These are phyloP conservation scores for Apophysomyces variabilis DNA, from an alignment of 371 early-diverging fungal genomes.

Conservation along the genomic window DNA sequence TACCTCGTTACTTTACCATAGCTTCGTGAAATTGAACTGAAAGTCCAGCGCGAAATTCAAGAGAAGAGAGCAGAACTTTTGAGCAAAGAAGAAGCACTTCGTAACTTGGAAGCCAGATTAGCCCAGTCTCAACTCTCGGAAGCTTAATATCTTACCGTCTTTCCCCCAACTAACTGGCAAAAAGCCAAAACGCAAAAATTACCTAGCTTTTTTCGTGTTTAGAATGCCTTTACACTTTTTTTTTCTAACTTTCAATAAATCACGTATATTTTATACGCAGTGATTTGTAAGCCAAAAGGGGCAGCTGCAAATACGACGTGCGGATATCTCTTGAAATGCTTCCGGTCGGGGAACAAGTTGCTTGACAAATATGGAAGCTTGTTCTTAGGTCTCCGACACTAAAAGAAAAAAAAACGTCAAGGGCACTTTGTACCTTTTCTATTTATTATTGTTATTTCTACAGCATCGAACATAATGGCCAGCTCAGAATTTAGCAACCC, in stretches of 20 bases:
- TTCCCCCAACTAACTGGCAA: background rate
- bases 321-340: background rate
- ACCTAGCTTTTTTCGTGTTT: slow-evolving; percentile 3
- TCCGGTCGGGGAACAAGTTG: slow-evolving; percentile 5
- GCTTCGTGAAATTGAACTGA: slow-evolving; percentile 63
- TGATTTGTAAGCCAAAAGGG: slow-evolving; percentile 3
- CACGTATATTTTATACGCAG: slow-evolving; percentile 17
- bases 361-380: background rate
- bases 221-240: slow-evolving; percentile 6
- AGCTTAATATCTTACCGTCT: slow-evolving; percentile 17
- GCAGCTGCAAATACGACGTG: no score
- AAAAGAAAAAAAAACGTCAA: background rate
- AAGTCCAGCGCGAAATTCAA: slow-evolving; percentile 64
- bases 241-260: slow-evolving; percentile 4
- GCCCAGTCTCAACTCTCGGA: slow-evolving; percentile 51
- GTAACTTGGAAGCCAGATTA: slow-evolving; percentile 57
- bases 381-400: background rate
- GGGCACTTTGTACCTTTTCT: slow-evolving; percentile 14
- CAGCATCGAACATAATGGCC: slow-evolving; percentile 21
- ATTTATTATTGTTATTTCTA: slow-evolving; percentile 18
- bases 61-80: slow-evolving; percentile 63
- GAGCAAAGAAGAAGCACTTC: slow-evolving; percentile 65
- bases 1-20: slow-evolving; percentile 11
- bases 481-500: slow-evolving; percentile 63
- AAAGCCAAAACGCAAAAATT: slow-evolving; percentile 4